Conservation (phyloP, 140 eudicot genomes). For the Stevia rebaudiana region DNA sequence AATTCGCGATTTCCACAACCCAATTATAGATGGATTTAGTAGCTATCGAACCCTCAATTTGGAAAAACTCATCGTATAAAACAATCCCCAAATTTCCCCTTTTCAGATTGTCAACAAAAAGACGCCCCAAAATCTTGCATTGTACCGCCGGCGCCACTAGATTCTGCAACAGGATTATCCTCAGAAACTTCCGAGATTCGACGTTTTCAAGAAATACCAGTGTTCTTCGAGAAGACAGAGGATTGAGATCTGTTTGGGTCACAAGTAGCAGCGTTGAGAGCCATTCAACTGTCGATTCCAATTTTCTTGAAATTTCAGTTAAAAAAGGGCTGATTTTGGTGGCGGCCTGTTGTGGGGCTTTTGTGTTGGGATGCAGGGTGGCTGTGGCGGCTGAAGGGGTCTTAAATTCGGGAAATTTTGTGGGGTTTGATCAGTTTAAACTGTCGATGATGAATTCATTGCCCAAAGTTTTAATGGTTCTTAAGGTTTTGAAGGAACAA, state of each 20-base stretch:
- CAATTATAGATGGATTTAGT: slow-evolving; percentile 28
- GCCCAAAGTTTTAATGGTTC: slow-evolving; percentile 67
- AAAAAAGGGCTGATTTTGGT: slow-evolving; percentile 50
- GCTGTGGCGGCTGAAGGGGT: slow-evolving; percentile 59
- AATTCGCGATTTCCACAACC: background rate
- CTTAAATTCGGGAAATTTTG: slow-evolving; percentile 32
- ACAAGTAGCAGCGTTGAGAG: slow-evolving; percentile 15
- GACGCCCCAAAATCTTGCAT: slow-evolving; percentile 27
- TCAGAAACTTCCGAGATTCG: slow-evolving; percentile 9
- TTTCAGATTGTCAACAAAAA: slow-evolving; percentile 18
- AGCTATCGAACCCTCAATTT: slow-evolving; percentile 22
- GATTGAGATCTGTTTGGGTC: slow-evolving; percentile 23
- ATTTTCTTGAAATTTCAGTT: slow-evolving; percentile 30
- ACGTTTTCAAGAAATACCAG: slow-evolving; percentile 2
- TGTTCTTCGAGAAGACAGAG: slow-evolving; percentile 13
- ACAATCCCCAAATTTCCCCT: slow-evolving; percentile 2
- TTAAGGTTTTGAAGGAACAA: slow-evolving; percentile 68
- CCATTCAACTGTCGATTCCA: slow-evolving; percentile 11
- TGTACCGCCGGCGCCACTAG: slow-evolving; percentile 3
- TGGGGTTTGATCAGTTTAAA: slow-evolving; percentile 53
- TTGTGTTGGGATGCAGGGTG: slow-evolving; percentile 40
- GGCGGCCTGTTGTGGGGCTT: slow-evolving; percentile 53
- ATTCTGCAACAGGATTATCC: slow-evolving; percentile 8
- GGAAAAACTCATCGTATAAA: slow-evolving; percentile 10
- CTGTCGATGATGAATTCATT: slow-evolving; percentile 44